Conservation (phyloP, 768 basidiomycete genomes). For the Russula olivacea region DNA sequence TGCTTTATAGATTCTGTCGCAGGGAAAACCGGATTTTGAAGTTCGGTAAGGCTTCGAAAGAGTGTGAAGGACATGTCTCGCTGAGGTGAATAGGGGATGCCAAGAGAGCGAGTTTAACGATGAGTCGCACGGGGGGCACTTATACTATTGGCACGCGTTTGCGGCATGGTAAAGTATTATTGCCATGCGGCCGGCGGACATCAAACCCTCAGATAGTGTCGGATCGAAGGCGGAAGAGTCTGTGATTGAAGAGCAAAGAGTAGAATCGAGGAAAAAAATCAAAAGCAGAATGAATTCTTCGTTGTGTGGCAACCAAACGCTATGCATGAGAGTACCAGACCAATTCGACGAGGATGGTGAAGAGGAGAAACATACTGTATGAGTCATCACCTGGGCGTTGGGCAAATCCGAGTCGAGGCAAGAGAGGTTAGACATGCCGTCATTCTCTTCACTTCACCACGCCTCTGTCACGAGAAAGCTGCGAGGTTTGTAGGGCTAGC, state of each 20-base stretch:
- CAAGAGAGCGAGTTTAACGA: background rate
- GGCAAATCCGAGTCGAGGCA: background rate
- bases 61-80: conserved; percentile 20
- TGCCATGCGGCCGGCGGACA: conserved; percentile 18
- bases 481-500: conserved; percentile 2
- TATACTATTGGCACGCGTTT: conserved; percentile 9
- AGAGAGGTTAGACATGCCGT: background rate
- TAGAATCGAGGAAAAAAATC: background rate
- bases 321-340: background rate
- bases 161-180: conserved; percentile 8
- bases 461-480: conserved; percentile 7
- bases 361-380: too few species aligned
- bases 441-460: background rate
- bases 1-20: conserved; percentile 20
- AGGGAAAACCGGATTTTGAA: conserved; percentile 17
- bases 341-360: background rate
- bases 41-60: conserved; percentile 16
- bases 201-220: conserved; percentile 2
- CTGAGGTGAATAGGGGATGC: background rate
- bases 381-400: background rate
- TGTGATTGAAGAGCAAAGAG: background rate
- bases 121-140: conserved; percentile 3
- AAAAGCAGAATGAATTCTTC: background rate
- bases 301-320: background rate
- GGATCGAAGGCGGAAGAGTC: background rate